These are phyloP conservation scores for Magnolia kwangsiensis DNA, from an alignment of 164 flowering plant genomes.

Conservation along the genomic window DNA sequence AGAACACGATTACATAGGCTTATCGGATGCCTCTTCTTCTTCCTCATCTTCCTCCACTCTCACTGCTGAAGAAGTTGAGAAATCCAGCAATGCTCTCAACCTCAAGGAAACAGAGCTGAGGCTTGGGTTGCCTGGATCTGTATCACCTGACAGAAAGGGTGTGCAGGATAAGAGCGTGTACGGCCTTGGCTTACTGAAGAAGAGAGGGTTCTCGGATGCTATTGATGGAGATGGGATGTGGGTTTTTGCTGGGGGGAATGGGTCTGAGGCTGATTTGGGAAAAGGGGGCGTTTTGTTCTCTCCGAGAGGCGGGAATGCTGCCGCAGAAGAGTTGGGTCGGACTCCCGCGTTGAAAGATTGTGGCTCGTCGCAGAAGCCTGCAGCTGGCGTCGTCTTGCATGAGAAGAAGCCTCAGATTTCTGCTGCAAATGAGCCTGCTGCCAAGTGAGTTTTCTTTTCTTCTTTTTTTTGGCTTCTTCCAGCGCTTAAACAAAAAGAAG, in stretches of 20 bases:
- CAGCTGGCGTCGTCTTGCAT: neutral
- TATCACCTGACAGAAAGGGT: conserved; percentile 54
- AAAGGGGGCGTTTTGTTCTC: conserved; percentile 40
- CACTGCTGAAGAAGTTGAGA: conserved; percentile 13
- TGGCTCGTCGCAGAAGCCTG: conserved; percentile 29
- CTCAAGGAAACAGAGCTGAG: conserved; percentile 73
- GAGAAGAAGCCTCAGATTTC: conserved; percentile 52
- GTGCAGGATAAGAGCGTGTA: conserved; percentile 26
- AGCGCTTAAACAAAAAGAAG: too few relatives aligned
- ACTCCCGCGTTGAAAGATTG: conserved; percentile 24
- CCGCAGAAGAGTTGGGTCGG: conserved; percentile 26
- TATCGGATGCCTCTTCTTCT: conserved; percentile 42
- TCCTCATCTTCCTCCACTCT: conserved; percentile 21
- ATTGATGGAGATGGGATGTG: conserved; percentile 59
- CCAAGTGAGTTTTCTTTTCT: conserved; percentile 35
- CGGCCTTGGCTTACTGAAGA: conserved; percentile 28
- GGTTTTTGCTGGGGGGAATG: conserved; percentile 51
- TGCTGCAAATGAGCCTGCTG: conserved; percentile 45
- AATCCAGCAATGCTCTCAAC: conserved; percentile 7
- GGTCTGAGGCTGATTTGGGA: conserved; percentile 42
- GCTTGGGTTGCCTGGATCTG: conserved; percentile 88
- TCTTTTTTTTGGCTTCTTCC: too few relatives aligned
- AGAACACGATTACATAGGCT: conserved; percentile 77
- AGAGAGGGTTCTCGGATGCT: conserved; percentile 72
- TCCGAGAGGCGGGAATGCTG: conserved; percentile 37